A percentile compares a stretch with the other conserved stretches of the same genome.
These are phyloP conservation scores for Pontederia crassipes DNA, from an alignment of 176 grass and related monocot species.

Conservation along the genomic window DNA sequence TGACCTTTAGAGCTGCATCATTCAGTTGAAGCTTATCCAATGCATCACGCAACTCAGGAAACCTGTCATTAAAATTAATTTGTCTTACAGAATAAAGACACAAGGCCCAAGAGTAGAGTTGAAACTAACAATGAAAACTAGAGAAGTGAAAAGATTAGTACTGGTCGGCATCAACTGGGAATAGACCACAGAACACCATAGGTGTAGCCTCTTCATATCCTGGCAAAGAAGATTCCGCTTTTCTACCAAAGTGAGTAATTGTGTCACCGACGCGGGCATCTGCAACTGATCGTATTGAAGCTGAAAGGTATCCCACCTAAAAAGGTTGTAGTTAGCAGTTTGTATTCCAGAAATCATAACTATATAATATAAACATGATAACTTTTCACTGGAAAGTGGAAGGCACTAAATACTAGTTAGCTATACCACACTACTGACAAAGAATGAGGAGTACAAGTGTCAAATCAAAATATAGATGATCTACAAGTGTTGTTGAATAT, in stretches of 20 bases:
- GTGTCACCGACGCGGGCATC: constrained; percentile 95
- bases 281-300: constrained; percentile 91
- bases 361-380: constrained; percentile 14
- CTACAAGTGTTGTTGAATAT: too few species aligned
- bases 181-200: constrained; percentile 95
- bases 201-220: constrained; percentile 91
- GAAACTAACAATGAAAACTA: constrained; percentile 7
- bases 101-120: constrained; percentile 5
- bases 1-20: constrained; percentile 87
- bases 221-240: constrained; percentile 55
- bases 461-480: too few species aligned
- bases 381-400: constrained; percentile 2
- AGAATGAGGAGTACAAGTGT: too few species aligned
- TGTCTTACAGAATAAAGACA: constrained; percentile 9
- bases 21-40: constrained; percentile 92
- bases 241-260: constrained; percentile 69
- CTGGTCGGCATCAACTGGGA: constrained; percentile 93
- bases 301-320: constrained; percentile 94
- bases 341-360: constrained; percentile 1
- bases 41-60: constrained; percentile 80
- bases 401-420: too few species aligned
- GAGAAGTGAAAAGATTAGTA: constrained; percentile 37
- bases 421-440: too few species aligned
- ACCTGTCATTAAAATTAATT: constrained; percentile 28
- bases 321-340: constrained; percentile 10